These are phyloP conservation scores for Tuber brumale DNA, from an alignment of 495 filamentous ascomycete species.

Conservation along the genomic window DNA sequence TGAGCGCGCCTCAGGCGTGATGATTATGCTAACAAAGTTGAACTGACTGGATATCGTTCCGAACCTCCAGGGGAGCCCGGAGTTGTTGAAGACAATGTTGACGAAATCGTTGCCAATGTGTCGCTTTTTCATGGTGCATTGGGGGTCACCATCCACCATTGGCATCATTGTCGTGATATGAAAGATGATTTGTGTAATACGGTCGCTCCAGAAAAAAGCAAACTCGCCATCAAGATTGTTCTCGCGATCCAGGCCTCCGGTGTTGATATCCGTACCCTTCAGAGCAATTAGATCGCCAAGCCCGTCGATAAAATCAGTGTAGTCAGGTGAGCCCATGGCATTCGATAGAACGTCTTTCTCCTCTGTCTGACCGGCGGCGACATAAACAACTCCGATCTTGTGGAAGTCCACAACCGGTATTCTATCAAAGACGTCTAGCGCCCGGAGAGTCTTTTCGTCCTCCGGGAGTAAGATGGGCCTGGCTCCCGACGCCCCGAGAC, in stretches of 20 bases:
- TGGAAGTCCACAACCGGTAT: slow-evolving; percentile 90
- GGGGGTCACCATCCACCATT: slow-evolving; percentile 63
- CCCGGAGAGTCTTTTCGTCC: slow-evolving; percentile 68
- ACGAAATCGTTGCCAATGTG: slow-evolving; percentile 98
- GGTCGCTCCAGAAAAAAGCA: slow-evolving; percentile 86
- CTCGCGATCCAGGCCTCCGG: slow-evolving; percentile 77
- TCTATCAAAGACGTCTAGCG: slow-evolving; percentile 73
- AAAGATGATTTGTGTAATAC: slow-evolving; percentile 90
- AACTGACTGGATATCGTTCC: slow-evolving; percentile 89
- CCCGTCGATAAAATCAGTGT: slow-evolving; percentile 70
- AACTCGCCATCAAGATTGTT: slow-evolving; percentile 73
- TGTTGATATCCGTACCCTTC: slow-evolving; percentile 78
- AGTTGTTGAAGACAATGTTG: slow-evolving; percentile 96
- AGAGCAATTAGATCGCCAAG: slow-evolving; percentile 75
- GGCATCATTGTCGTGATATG: slow-evolving; percentile 98
- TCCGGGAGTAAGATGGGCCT: slow-evolving; percentile 76
- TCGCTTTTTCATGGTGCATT: slow-evolving; percentile 76
- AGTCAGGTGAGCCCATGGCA: slow-evolving; percentile 72
- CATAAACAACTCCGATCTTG: slow-evolving; percentile 90
- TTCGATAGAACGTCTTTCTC: slow-evolving; percentile 83
- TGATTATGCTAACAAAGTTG: slow-evolving; percentile 93
- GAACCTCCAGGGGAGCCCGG: slow-evolving; percentile 76
- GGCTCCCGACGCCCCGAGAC: slow-evolving; percentile 55
- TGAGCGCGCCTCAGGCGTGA: slow-evolving; percentile 71
- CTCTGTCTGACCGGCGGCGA: slow-evolving; percentile 70